Conservation (phyloP, 1,284 basidiomycete species). For the Rhodotorula mucilaginosa region DNA sequence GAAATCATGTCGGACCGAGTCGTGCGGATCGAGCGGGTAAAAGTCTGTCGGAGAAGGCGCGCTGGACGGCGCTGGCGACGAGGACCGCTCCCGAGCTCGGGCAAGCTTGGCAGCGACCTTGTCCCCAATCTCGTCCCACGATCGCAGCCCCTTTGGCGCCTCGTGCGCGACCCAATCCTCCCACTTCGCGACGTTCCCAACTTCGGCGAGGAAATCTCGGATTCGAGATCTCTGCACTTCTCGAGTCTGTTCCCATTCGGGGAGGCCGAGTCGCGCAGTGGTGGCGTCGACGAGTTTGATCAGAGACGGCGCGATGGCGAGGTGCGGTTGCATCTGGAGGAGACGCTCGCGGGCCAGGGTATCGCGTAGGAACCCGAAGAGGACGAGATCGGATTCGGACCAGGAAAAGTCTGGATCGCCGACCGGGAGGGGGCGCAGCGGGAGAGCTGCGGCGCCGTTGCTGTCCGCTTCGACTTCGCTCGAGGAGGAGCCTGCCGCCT, state of each 20-base stretch:
- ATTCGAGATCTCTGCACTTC: constrained; percentile 47
- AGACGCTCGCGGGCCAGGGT: constrained; percentile 61
- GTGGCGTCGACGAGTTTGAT: constrained; percentile 55
- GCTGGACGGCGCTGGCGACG: not conserved
- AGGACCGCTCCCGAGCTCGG: constrained; percentile 8
- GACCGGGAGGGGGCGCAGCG: constrained; percentile 43
- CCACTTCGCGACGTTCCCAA: constrained; percentile 25
- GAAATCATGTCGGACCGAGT: constrained; percentile 77
- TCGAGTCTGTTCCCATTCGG: constrained; percentile 43
- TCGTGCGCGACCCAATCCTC: constrained; percentile 34
- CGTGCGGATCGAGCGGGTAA: constrained; percentile 47
- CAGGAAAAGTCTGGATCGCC: constrained; percentile 49
- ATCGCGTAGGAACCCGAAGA: constrained; percentile 65
- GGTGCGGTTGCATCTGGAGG: constrained; percentile 66
- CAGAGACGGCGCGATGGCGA: constrained; percentile 58
- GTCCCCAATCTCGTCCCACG: constrained; percentile 8
- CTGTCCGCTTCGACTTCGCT: not conserved
- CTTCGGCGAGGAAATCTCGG: constrained; percentile 24
- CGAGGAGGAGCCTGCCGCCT: not conserved
- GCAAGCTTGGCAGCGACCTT: constrained; percentile 9
- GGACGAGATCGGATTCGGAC: constrained; percentile 60
- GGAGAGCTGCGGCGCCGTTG: constrained; percentile 21
- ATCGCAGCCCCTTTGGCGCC: constrained; percentile 7
- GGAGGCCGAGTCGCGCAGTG: constrained; percentile 42
- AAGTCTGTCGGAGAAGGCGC: constrained; percentile 13